Evolutionary conservation across 2,329 filamentous ascomycete genomes (phyloP), one percentile per base, ranked within the genome.

Genomic region (Westerdykella sp.): DNA sequence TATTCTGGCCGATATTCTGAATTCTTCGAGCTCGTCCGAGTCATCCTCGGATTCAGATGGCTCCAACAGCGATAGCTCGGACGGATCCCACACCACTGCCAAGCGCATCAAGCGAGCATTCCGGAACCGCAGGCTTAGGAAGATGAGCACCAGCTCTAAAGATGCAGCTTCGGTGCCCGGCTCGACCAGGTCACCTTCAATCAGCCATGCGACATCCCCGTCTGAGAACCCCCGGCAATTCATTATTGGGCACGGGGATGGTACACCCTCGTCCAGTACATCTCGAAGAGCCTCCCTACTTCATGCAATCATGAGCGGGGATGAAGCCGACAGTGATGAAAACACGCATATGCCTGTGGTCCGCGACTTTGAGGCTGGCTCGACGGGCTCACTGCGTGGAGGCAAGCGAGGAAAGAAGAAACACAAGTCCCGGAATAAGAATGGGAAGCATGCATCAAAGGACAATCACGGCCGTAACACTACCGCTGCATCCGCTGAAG

Each of bases 1-100:
- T 50, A 83, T 93, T 1, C 77, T 90, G 11, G 85, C 85, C 14
- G 85, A 85, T 25, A 87, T 91, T 68, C 77, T 95, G 58, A 85
- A 93, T 50, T 81, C 81, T 0, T 86, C 83, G 2, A 74, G 69
- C 42, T 77, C 71, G 9, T 78, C 76, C 7, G 62, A 65, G 41
- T 81, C 80, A 7, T 71, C 67, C 5, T 68, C 63, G 14, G 63
- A 61, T 31, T 68, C 65, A 6, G 67, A 62, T 48, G 60, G 60
- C 42, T 63, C 60, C 12, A 85, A 90, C 52, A 86, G 84, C 0
- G 85, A 86, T 46, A 76, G 75, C 39, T 81, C 80, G 5, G 78
- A 76, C 3, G 78, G 76, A 28, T 87, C 84, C 1, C 79, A 81
- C 48, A 88, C 83, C 1, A 85, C 87, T 12, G 81, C 84, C 2